Evolutionary conservation across 2,329 filamentous ascomycete genomes (phyloP), one percentile per base, ranked within the genome.

Genomic region (Pseudogymnoascus sp.): DNA sequence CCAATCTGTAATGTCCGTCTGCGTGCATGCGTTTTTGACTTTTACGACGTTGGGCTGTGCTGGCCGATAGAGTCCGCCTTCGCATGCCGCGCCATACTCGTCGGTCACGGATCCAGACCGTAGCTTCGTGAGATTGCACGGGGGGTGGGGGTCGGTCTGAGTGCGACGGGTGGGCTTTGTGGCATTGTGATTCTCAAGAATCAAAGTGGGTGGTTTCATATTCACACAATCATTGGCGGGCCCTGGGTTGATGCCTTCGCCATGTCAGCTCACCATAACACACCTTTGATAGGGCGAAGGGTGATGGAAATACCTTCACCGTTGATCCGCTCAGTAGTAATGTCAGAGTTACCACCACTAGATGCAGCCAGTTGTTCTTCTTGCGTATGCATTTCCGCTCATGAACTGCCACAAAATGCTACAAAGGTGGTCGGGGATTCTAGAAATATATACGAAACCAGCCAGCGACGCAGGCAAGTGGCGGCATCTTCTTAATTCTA

Each of bases 371-470:
- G 28, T 56, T 56, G 50, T 33, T 56, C 50, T 19, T 56, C 50
- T 2, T 56, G 7, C 10, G 50, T 56, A 56, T 56, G 50, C 28
- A 56, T 56, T 56, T 56, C 16, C 28, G 50, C 28, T 56, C 28
- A 56, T 56, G n/a, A 22, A 16, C 11, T 35, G 50, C 11, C n/a
- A n/a, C 14, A 22, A 22, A 33, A 19, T 33, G 28, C 4, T 56
- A 14, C 22, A 19, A 14, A 33, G 10, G n/a, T 33, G 28, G 16
- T 12, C 7, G 16, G 11, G 28, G 11, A 33, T 35, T 11, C 5
- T 56, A 56, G 50, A 56, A 56, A 56, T 56, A 56, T 56, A 56
- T 56, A 56, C 16, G 50, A 22, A 56, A 56, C 50, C 50, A 56
- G 10, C 28, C 28, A 35, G 50, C 50, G 10, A 56, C 50, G 28